Conservation (phyloP, 1,139 yeast genomes). For the Trichomonascaceae sp. region DNA sequence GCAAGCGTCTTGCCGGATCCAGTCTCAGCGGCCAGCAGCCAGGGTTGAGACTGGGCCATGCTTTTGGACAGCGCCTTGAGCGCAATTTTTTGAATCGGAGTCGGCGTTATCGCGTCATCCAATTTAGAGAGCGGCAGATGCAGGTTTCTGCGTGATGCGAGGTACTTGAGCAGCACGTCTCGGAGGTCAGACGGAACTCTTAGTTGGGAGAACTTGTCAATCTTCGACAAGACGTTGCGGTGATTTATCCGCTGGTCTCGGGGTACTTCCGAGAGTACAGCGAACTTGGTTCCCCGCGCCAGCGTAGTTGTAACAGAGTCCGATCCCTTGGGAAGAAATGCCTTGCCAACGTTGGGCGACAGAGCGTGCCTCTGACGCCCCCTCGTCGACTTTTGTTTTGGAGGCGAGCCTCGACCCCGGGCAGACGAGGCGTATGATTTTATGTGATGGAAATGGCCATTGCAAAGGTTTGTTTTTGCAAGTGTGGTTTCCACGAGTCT, state of each 20-base stretch:
- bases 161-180: slow-evolving; percentile 35
- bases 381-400: too few species aligned
- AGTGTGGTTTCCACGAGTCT: too few species aligned
- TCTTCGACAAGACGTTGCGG: slow-evolving; percentile 32
- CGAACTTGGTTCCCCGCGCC: slow-evolving; percentile 17
- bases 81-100: slow-evolving; percentile 51
- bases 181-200: slow-evolving; percentile 58
- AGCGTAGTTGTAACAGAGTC: slow-evolving; percentile 6
- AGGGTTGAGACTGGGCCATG: slow-evolving; percentile 35
- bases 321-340: slow-evolving; percentile 6
- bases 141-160: not conserved
- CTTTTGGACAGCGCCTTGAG: slow-evolving; percentile 33
- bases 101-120: slow-evolving; percentile 32
- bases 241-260: slow-evolving; percentile 21
- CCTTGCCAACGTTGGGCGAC: not conserved
- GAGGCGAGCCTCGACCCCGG: too few species aligned
- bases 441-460: too few species aligned
- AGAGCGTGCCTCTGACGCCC: too few species aligned
- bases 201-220: slow-evolving; percentile 50
- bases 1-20: slow-evolving; percentile 97
- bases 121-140: not conserved
- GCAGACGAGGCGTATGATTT: too few species aligned
- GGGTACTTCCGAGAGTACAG: slow-evolving; percentile 22
- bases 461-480: too few species aligned
- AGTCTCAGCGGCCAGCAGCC: slow-evolving; percentile 87